Evolutionary conservation across 768 basidiomycete species (phyloP).

Genomic region (Tricholoma matsutake): DNA sequence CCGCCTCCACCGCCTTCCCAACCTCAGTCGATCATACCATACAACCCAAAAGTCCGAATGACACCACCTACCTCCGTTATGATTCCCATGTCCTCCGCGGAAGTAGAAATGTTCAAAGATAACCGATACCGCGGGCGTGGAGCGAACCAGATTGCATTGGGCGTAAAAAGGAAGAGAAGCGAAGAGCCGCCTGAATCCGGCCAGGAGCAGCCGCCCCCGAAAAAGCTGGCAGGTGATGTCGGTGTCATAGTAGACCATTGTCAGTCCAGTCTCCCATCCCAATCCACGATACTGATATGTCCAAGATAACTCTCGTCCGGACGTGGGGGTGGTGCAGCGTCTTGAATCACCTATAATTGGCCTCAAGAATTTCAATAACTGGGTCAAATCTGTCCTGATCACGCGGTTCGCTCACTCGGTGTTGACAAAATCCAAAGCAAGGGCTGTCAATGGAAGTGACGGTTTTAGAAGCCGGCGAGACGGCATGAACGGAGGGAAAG

Average conservation of each 20-base stretch:
- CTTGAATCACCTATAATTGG: slow-evolving; percentile 93
- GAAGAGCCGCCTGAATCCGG: slow-evolving; percentile 33
- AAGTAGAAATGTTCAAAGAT: slow-evolving; percentile 57
- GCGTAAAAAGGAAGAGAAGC: slow-evolving; percentile 24
- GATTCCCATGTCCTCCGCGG: slow-evolving; percentile 58
- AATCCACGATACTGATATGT: neutral
- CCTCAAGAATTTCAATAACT: slow-evolving; percentile 97
- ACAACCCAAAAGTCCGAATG: slow-evolving; percentile 60
- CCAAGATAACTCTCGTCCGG: slow-evolving; percentile 88
- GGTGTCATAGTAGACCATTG: slow-evolving; percentile 77
- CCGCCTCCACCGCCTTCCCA: slow-evolving; percentile 25
- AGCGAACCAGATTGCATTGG: slow-evolving; percentile 40
- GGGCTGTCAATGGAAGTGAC: slow-evolving; percentile 18
- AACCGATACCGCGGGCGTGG: slow-evolving; percentile 59
- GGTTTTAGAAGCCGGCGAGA: slow-evolving; percentile 24
- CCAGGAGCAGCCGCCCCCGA: slow-evolving; percentile 37
- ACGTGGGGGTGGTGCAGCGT: slow-evolving; percentile 83
- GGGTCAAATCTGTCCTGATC: slow-evolving; percentile 98
- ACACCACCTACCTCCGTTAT: slow-evolving; percentile 62
- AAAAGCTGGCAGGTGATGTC: slow-evolving; percentile 65
- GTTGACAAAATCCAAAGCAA: slow-evolving; percentile 39
- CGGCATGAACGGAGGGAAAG: slow-evolving; percentile 54
- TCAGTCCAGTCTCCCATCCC: slow-evolving; percentile 34
- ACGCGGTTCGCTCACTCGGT: slow-evolving; percentile 81
- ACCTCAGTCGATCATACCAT: slow-evolving; percentile 45